Evolutionary conservation across 306 rosid genomes (phyloP).

Genomic region (Malus orientalis): DNA sequence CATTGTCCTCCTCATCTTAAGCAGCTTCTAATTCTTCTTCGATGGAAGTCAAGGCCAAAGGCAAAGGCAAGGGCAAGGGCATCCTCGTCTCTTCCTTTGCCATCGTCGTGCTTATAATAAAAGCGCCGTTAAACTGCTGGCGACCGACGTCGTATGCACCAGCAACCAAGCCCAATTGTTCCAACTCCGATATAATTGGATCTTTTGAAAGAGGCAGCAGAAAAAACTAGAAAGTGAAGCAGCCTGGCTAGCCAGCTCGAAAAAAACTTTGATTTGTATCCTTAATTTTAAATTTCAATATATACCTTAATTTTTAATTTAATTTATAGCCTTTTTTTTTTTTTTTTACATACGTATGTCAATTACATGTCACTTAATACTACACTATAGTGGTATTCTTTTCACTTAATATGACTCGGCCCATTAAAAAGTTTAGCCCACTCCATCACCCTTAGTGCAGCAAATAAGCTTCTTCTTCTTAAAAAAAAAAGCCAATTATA

Average conservation of each 20-base stretch:
- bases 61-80: neutral
- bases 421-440: too few species aligned
- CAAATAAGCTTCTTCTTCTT: too few species aligned
- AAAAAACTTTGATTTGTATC: too few species aligned
- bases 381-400: too few species aligned
- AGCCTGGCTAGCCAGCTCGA: neutral
- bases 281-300: too few species aligned
- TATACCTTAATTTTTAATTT: too few species aligned
- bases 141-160: neutral
- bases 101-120: neutral
- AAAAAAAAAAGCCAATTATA: too few species aligned
- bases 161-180: neutral
- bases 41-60: neutral
- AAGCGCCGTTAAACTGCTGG: neutral
- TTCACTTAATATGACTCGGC: too few species aligned
- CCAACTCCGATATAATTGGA: neutral
- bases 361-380: too few species aligned
- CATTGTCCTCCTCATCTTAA: neutral
- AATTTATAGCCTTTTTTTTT: too few species aligned
- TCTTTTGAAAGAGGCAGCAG: neutral
- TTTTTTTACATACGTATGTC: too few species aligned
- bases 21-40: slow-evolving; percentile 2
- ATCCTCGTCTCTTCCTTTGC: neutral
- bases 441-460: too few species aligned
- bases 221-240: neutral